Conservation (phyloP, 352 stramenopile genomes). For the Pythium rhizo-oryzae region DNA sequence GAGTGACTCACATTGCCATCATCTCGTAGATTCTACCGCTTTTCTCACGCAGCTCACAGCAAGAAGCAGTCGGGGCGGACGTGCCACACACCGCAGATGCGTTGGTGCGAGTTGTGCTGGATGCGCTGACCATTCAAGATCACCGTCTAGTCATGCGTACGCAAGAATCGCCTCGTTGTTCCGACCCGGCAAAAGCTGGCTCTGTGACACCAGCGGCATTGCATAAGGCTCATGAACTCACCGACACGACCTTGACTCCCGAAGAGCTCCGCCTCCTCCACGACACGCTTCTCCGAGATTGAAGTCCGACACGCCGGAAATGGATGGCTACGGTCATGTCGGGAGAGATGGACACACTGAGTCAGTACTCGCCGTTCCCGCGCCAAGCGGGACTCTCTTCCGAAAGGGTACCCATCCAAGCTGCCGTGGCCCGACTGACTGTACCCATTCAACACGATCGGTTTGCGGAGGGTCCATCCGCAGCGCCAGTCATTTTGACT, state of each 20-base stretch:
- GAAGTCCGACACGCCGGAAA: background rate
- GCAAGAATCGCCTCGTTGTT: background rate
- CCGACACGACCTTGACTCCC: conserved; percentile 18
- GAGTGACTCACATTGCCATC: background rate
- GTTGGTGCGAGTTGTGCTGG: conserved; percentile 1
- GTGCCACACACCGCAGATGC: background rate
- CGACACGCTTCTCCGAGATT: conserved; percentile 27
- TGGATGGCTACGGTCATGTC: background rate
- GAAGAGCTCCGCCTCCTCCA: conserved; percentile 35
- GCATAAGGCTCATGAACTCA: background rate
- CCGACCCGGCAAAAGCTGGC: background rate
- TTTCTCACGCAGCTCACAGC: background rate
- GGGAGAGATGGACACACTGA: too few species aligned
- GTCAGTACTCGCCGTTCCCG: conserved; percentile 3
- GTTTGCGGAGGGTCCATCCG: conserved; percentile 19
- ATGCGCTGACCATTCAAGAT: conserved; percentile 4
- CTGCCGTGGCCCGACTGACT: background rate
- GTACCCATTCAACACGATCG: conserved; percentile 26
- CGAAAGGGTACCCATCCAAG: conserved; percentile 25
- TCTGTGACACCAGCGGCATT: background rate
- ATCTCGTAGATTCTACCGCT: conserved; percentile 2
- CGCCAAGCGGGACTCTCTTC: background rate
- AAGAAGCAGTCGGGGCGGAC: background rate
- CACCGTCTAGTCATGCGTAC: background rate
- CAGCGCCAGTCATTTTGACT: conserved; percentile 31